Base-by-base conservation (phyloP, 352 stramenopile genomes). In the Globisporangium cederbergense region DNA sequence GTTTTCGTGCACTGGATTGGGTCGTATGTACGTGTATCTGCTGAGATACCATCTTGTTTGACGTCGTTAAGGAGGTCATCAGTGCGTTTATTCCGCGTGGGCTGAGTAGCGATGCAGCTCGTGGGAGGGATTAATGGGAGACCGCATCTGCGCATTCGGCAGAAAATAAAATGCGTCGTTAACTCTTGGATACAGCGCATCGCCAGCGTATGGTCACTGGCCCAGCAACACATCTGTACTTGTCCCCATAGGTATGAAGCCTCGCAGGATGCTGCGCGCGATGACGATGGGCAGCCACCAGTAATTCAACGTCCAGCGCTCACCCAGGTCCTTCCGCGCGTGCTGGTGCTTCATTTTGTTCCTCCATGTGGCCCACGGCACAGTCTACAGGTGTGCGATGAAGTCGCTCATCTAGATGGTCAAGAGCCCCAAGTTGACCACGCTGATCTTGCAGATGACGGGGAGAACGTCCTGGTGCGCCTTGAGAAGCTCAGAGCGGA, bases 251-350 rank as follows among this genome's bases (percentile, higher is more conserved):
- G 32, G 25, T 14, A 55, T 55, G 25, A 55, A 36, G 49, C 30
- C 25, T 9, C 25, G 13, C 25, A 55, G 49, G 49, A 55, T 55
- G 25, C 49, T 38, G 49, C 49, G 49, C 28, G 4, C 30, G 49
- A 34, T 22, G 22, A 54, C 49, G 13, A 34, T 22, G 49, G 22
- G 25, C 22, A 54, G 36, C 5, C 22, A 36, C 22, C 49, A 54
- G 49, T 22, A 54, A 22, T 34, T 54, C 49, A 54, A 36, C 49
- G 49, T 54, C 22, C 49, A 36, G 49, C 20, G 49, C 49, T 54
- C 22, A 5, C 47, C 11, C 30, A 22, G 47, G 3, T 22, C 47
- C 4, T 53, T 34, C 47, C 47, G 47, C 10, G 47, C 30, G 22
- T 34, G 11, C 20, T 53, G 47, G 47, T 34, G 47, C 32, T 22